Conservation (phyloP, 2,329 filamentous ascomycete genomes). For the Zymoseptoria crescenta region DNA sequence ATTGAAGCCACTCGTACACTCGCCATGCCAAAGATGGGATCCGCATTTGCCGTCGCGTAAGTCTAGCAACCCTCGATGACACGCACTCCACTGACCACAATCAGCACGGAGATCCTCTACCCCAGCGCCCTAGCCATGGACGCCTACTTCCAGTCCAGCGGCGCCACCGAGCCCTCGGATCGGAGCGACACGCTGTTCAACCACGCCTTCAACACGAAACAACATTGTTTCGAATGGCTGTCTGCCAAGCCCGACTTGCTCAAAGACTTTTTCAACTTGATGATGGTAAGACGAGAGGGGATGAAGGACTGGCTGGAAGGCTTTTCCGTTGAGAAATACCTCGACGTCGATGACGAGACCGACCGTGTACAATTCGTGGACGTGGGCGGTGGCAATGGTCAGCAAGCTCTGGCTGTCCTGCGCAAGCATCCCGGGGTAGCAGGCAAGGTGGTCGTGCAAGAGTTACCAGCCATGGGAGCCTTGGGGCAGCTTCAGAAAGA, state of each 20-base stretch:
- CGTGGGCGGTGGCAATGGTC: slow-evolving; percentile 11
- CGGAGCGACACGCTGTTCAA: background rate
- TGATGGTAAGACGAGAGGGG: background rate
- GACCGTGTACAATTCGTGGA: slow-evolving; percentile 8
- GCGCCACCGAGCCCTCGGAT: background rate
- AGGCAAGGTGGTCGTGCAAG: slow-evolving; percentile 15
- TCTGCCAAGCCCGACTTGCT: background rate
- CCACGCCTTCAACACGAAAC: background rate
- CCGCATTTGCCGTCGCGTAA: background rate
- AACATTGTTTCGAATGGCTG: slow-evolving; percentile 2
- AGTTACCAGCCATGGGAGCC: slow-evolving; percentile 4
- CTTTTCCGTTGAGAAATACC: background rate
- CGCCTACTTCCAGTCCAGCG: background rate
- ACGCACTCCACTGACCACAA: background rate
- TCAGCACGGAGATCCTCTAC: background rate
- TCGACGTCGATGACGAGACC: background rate
- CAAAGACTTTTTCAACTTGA: background rate
- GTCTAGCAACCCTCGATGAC: background rate
- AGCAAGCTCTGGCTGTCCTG: slow-evolving; percentile 5
- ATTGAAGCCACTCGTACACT: background rate
- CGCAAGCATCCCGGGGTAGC: slow-evolving; percentile 5
- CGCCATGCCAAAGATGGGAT: background rate
- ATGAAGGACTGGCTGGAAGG: background rate
- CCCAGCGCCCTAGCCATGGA: background rate
- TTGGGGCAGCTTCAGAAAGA: background rate